Evolutionary conservation across 179 eudicot species (phyloP), one percentile per base, ranked within the genome.

Genomic region (Silene coronaria): DNA sequence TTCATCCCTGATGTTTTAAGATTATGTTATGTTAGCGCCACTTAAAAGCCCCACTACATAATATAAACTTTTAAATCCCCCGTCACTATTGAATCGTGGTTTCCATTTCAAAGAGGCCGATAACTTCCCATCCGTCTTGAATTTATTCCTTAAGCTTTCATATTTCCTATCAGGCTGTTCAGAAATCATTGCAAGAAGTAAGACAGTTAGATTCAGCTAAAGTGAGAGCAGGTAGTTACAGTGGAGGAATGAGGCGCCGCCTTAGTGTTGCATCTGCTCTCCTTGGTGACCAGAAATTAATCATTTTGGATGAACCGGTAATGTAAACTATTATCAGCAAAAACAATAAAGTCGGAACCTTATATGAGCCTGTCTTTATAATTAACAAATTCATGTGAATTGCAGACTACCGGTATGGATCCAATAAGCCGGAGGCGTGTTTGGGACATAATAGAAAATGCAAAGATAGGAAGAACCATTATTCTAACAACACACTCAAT

Each of bases 351-450:
- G 45, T 38, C 10, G 45, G 45, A 38, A 38, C 45, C 45, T 38
- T 7, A 38, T 38, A 38, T 60, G 26, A 48, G 4, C 28, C 24
- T n/a, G 45, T 58, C 22, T 23, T 4, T 14, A n/a, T n/a, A n/a
- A n/a, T n/a, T 13, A 5, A 11, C 13, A 2, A 23, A n/a, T 55
- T 55, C 17, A 24, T 67, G 12, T 19, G 17, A 59, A 38, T 22
- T 67, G 58, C 84, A 91, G 98, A 94, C 97, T 3, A 91, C 98
- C 55, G 97, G 97, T 19, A 94, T 94, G 98, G 98, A 91, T 87
- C 96, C 97, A 26, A 85, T 94, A 32, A 94, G 91, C 76, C 80
- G 96, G 75, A 89, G 98, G 69, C 94, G 89, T 71, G 94, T 91
- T 24, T 93, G 96, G 98, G 98, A 93, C 84, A 91, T 93, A 66